Evolutionary conservation across 305 asterid species (phyloP).

Genomic region (Rubia tinctorum): DNA sequence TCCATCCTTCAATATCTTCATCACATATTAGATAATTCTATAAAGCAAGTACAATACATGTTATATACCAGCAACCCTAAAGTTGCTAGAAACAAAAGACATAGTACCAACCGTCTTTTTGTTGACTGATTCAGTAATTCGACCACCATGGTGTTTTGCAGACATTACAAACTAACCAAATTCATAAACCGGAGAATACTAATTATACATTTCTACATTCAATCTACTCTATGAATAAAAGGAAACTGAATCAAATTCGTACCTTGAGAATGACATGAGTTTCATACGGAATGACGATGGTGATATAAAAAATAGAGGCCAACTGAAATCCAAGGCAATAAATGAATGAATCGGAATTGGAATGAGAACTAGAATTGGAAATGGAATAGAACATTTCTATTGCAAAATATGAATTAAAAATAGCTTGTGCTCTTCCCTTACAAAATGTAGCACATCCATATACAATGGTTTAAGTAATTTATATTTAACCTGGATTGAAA

Average conservation of each 20-base stretch:
- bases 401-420: background rate
- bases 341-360: too few species aligned
- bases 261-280: too few species aligned
- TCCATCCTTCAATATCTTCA: slow-evolving; percentile 92
- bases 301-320: too few species aligned
- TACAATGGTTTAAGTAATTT: background rate
- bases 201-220: too few species aligned
- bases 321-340: too few species aligned
- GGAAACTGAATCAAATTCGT: too few species aligned
- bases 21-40: slow-evolving; percentile 96
- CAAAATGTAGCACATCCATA: background rate
- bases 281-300: too few species aligned
- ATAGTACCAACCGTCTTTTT: slow-evolving; percentile 82
- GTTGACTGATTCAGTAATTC: slow-evolving; percentile 98
- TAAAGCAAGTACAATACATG: slow-evolving; percentile 14
- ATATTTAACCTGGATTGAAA: background rate
- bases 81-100: slow-evolving; percentile 16
- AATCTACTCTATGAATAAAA: too few species aligned
- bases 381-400: too few species aligned
- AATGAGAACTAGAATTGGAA: too few species aligned
- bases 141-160: slow-evolving; percentile 84
- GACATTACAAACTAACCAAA: too few species aligned
- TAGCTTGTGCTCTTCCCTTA: background rate
- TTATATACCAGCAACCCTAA: slow-evolving; percentile 14
- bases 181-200: too few species aligned